Percentiles rank a stretch among this genome's conserved stretches.
Conservation (phyloP, 73 alveolate species). For the Durusdinium trenchii region DNA sequence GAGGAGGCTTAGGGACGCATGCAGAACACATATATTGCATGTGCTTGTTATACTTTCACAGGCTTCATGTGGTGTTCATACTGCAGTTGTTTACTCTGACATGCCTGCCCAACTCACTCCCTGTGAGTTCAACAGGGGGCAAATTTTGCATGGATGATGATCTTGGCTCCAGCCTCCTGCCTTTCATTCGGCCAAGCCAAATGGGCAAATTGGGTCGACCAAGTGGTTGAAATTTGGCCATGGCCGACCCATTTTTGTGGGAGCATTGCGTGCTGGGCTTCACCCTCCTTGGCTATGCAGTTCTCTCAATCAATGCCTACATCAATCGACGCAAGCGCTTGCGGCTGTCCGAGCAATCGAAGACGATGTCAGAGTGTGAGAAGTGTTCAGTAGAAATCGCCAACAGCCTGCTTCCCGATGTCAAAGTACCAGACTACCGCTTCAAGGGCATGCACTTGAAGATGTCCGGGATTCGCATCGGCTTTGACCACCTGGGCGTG, state of each 20-base stretch:
- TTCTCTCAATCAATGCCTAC: conserved; percentile 36
- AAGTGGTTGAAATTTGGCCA: too few relatives aligned
- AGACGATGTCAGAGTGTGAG: conserved; percentile 61
- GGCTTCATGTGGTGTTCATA: too few relatives aligned
- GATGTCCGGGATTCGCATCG: conserved; percentile 83
- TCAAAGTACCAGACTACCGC: conserved; percentile 65
- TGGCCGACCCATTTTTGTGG: conserved; percentile 68
- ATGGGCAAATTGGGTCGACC: too few relatives aligned
- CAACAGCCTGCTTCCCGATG: conserved; percentile 43
- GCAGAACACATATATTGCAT: too few relatives aligned
- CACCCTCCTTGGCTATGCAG: conserved; percentile 16
- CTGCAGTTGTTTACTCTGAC: too few relatives aligned
- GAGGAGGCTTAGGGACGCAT: too few relatives aligned
- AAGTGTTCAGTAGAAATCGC: conserved; percentile 52
- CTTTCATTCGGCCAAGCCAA: too few relatives aligned
- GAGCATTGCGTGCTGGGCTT: conserved; percentile 54
- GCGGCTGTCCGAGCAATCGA: neutral
- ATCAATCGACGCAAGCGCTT: conserved; percentile 37
- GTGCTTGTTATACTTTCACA: too few relatives aligned
- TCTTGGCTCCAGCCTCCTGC: too few relatives aligned
- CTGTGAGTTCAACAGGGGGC: too few relatives aligned
- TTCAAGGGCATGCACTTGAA: conserved; percentile 66
- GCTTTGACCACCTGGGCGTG: conserved; percentile 89
- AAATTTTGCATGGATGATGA: too few relatives aligned
- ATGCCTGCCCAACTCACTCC: too few relatives aligned